Evolutionary conservation across 495 filamentous ascomycete genomes (phyloP).

Genomic region (Thozetella sp.): DNA sequence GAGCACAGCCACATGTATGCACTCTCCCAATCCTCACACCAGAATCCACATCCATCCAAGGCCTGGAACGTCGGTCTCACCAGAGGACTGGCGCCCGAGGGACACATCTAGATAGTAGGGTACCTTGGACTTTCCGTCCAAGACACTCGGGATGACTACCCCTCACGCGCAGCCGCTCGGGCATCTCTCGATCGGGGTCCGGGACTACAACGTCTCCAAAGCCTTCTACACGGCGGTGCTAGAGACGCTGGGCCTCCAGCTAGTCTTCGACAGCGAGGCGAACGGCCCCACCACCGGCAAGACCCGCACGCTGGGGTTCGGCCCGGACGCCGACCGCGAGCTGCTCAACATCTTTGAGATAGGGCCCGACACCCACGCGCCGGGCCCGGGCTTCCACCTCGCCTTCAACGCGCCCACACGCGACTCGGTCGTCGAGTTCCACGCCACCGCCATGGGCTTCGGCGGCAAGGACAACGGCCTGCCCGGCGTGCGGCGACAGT

Average conservation of each 20-base stretch:
- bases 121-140: too few relatives aligned
- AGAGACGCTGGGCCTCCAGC: slow-evolving; percentile 22
- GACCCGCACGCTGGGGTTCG: slow-evolving; percentile 28
- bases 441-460: slow-evolving; percentile 27
- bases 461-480: slow-evolving; percentile 34
- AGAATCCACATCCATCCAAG: too few relatives aligned
- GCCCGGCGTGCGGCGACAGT: slow-evolving; percentile 35
- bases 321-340: slow-evolving; percentile 23
- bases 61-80: too few relatives aligned
- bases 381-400: slow-evolving; percentile 30
- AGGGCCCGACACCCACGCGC: slow-evolving; percentile 9
- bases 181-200: slow-evolving; percentile 34
- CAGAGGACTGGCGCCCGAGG: too few relatives aligned
- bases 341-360: slow-evolving; percentile 33
- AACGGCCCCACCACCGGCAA: slow-evolving; percentile 1
- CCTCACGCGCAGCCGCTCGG: slow-evolving; percentile 17
- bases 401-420: slow-evolving; percentile 34
- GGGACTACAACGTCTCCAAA: slow-evolving; percentile 23
- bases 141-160: slow-evolving; percentile 7
- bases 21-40: too few relatives aligned
- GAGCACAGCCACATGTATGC: too few relatives aligned
- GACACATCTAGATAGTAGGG: too few relatives aligned
- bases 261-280: slow-evolving; percentile 33
- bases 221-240: slow-evolving; percentile 32
- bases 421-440: slow-evolving; percentile 35